Conservation (phyloP, 2,329 filamentous ascomycete genomes). For the Sphaceloma murrayae region DNA sequence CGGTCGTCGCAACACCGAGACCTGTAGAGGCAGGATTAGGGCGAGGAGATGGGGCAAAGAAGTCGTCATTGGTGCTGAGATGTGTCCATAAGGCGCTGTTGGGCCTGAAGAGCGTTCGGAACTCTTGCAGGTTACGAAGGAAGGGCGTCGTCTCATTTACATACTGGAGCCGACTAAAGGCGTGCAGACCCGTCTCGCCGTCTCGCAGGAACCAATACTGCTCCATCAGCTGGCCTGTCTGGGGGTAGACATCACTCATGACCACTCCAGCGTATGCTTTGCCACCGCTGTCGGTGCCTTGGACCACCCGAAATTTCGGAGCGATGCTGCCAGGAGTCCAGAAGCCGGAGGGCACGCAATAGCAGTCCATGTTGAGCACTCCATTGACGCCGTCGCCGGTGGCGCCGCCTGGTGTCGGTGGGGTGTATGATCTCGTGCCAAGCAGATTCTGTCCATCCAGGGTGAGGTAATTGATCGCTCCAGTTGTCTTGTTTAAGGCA, state of each 20-base stretch:
- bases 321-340: constrained; percentile 48
- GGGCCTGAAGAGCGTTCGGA: constrained; percentile 52
- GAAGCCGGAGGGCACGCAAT: constrained; percentile 50
- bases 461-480: constrained; percentile 35
- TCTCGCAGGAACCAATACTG: constrained; percentile 58
- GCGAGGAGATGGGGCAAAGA: constrained; percentile 44
- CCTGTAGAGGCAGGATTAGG: constrained; percentile 28
- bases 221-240: constrained; percentile 50
- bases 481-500: constrained; percentile 36
- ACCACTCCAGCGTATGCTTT: constrained; percentile 49
- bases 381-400: constrained; percentile 36
- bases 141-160: constrained; percentile 48
- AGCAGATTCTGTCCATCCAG: constrained; percentile 46
- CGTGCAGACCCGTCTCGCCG: constrained; percentile 53
- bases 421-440: constrained; percentile 30
- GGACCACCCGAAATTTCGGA: constrained; percentile 43
- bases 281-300: constrained; percentile 42
- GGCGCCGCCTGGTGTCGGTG: constrained; percentile 18
- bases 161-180: constrained; percentile 52
- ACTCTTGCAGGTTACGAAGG: constrained; percentile 50
- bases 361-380: constrained; percentile 51
- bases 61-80: constrained; percentile 47
- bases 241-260: constrained; percentile 50
- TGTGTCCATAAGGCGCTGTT: constrained; percentile 54
- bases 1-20: constrained; percentile 31